These are phyloP conservation scores for Phytophthora lateralis DNA, from an alignment of 352 stramenopile genomes.

Conservation along the genomic window DNA sequence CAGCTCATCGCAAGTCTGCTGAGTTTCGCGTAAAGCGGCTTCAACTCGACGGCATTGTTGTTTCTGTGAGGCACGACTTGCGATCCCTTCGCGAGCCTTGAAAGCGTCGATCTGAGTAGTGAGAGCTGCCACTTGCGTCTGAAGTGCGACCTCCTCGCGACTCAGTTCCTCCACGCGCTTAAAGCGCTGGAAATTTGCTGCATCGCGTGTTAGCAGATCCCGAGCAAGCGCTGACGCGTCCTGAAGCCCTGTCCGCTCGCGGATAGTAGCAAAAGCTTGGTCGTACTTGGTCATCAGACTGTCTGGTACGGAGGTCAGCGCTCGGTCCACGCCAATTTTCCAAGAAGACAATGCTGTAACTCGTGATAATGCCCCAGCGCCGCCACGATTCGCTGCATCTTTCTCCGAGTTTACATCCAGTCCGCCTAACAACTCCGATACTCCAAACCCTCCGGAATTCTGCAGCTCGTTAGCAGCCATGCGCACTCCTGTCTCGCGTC, in stretches of 20 bases:
- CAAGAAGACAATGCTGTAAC: slow-evolving; percentile 66
- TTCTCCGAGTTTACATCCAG: slow-evolving; percentile 20
- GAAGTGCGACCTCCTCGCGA: slow-evolving; percentile 57
- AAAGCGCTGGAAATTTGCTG: slow-evolving; percentile 84
- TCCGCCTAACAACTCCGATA: slow-evolving; percentile 21
- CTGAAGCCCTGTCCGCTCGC: slow-evolving; percentile 53
- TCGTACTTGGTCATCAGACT: slow-evolving; percentile 64
- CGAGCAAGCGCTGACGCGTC: slow-evolving; percentile 55
- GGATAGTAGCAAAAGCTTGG: slow-evolving; percentile 65
- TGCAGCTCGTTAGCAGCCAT: slow-evolving; percentile 17
- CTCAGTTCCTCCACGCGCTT: slow-evolving; percentile 75
- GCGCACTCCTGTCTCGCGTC: slow-evolving; percentile 35
- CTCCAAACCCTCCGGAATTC: slow-evolving; percentile 10
- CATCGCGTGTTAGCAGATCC: slow-evolving; percentile 63
- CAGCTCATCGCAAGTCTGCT: slow-evolving; percentile 49
- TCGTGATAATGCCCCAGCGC: slow-evolving; percentile 43
- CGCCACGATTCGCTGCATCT: slow-evolving; percentile 30
- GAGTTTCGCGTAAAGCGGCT: slow-evolving; percentile 38
- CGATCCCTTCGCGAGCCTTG: slow-evolving; percentile 70
- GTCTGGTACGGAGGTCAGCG: slow-evolving; percentile 52
- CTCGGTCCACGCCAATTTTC: slow-evolving; percentile 78
- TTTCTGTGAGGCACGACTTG: slow-evolving; percentile 62
- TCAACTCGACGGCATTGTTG: slow-evolving; percentile 52
- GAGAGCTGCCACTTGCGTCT: slow-evolving; percentile 55
- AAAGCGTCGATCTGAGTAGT: slow-evolving; percentile 60